These are phyloP conservation scores for Mimosa bimucronata DNA, from an alignment of 306 rosid genomes.

Conservation along the genomic window DNA sequence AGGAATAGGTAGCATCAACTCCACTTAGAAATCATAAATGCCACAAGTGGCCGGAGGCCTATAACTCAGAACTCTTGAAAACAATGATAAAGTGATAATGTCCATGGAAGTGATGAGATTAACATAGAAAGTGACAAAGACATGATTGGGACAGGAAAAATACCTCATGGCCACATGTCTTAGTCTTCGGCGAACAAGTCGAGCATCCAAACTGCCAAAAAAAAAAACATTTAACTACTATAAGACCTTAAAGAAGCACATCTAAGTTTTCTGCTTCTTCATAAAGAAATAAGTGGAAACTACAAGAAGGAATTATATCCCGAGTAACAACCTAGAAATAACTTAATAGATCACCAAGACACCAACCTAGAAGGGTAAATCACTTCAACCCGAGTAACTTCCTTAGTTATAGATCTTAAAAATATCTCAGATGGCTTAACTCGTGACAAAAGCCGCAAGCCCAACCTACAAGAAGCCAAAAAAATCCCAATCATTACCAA, in stretches of 20 bases:
- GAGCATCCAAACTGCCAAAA: constrained; percentile 74
- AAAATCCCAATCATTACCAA: constrained; percentile 14
- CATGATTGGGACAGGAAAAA: not conserved
- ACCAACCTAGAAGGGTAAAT: constrained; percentile 85
- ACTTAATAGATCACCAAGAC: not conserved
- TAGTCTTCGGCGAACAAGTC: constrained; percentile 84
- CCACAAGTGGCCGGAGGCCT: not conserved
- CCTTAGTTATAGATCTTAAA: constrained; percentile 79
- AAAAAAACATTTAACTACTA: constrained; percentile 30
- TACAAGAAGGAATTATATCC: not conserved
- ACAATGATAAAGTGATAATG: not conserved
- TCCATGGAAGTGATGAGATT: not conserved
- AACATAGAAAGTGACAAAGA: not conserved
- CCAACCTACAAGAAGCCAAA: constrained; percentile 59
- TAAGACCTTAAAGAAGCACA: constrained; percentile 27
- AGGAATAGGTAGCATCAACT: not conserved
- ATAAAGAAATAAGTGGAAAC: constrained; percentile 5
- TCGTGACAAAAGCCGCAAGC: constrained; percentile 75
- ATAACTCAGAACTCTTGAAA: not conserved
- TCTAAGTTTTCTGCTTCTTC: constrained; percentile 10
- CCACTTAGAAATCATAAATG: not conserved
- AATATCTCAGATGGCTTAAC: constrained; percentile 93
- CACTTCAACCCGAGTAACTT: constrained; percentile 71
- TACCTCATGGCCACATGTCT: constrained; percentile 88
- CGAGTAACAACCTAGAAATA: not conserved